Evolutionary conservation across 1,139 yeast genomes (phyloP), one percentile per base, ranked within the genome.

Genomic region (Casaregolazyma suthepensis): DNA sequence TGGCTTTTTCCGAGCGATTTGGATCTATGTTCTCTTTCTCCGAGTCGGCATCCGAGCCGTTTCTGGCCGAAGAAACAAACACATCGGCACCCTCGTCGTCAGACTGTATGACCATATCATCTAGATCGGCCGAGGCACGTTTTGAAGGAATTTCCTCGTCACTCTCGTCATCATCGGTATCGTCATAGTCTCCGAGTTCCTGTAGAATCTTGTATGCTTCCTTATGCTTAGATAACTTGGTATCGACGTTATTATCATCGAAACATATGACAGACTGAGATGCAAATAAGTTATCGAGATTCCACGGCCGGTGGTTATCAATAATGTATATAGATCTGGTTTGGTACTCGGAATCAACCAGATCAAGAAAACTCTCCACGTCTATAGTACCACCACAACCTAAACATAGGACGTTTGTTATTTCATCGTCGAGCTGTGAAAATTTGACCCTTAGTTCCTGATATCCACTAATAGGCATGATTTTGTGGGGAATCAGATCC

Each of bases 331-430:
- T 77, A 56, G 77, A 77, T 60, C 85, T 74, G 46, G 70, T 73
- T 43, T 75, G 55, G 57, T 54, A 20, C 19, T 61, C 55, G 5
- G 76, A 77, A n/a, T 79, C 77, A 54, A 83, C 82, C 9, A 87
- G 77, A 29, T 83, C 91, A 50, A 93, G 75, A 65, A 87, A 88
- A 42, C 81, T 77, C 65, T 88, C 95, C 42, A 94, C 66, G 68
- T 94, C 98, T 31, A 91, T 80, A 79, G 87, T 83, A 15, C 96
- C 96, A n/a, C 99, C 99, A 71, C 97, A 93, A 0, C 99, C 99
- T 1, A 94, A 72, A 47, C 91, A 74, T 4, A 94, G 70, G 12
- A 93, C 85, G 63, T 86, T 90, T 13, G 82, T 72, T n/a, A 93
- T 83, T 54, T 88, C 94, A 10, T 72, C 77, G 63, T 91, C 97